phyloP scores from a whole-genome alignment of 2,329 filamentous ascomycete species.

The Exserohilum turcica region DNA sequence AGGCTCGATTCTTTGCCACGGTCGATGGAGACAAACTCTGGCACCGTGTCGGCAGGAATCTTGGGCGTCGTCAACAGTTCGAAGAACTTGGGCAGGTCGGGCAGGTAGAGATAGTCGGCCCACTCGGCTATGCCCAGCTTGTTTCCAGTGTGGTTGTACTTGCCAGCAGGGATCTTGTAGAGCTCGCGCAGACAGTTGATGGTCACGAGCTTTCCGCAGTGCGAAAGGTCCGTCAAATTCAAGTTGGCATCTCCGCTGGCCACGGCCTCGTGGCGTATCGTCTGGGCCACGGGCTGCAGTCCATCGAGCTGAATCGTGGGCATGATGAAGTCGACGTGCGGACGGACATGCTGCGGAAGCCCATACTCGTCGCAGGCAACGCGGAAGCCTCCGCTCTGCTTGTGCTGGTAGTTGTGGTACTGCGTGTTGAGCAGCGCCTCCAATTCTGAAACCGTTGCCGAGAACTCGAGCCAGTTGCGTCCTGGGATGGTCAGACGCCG shows the following conservation, averaged over 20 bases:
- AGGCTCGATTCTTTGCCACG: constrained; percentile 50
- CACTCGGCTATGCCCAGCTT: constrained; percentile 50
- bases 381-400: constrained; percentile 15
- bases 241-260: constrained; percentile 12
- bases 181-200: constrained; percentile 26
- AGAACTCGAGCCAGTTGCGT: constrained; percentile 21
- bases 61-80: constrained; percentile 34
- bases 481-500: constrained; percentile 2
- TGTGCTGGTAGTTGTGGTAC: constrained; percentile 24
- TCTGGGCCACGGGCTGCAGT: constrained; percentile 16
- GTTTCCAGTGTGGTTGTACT: constrained; percentile 22
- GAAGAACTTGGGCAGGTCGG: constrained; percentile 54
- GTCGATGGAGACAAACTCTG: constrained; percentile 40
- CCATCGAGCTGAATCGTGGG: constrained; percentile 23
- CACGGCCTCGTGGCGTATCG: constrained; percentile 1
- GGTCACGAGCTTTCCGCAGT: constrained; percentile 19
- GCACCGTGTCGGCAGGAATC: constrained; percentile 18
- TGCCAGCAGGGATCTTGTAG: constrained; percentile 25
- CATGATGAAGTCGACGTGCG: constrained; percentile 27
- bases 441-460: constrained; percentile 14
- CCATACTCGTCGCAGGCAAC: constrained; percentile 27
- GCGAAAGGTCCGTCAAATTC: constrained; percentile 5
- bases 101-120: constrained; percentile 51
- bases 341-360: constrained; percentile 16
- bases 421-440: constrained; percentile 20